These are phyloP conservation scores for Anthracocystis setariae DNA, from an alignment of 1,284 basidiomycete species.

Conservation along the genomic window DNA sequence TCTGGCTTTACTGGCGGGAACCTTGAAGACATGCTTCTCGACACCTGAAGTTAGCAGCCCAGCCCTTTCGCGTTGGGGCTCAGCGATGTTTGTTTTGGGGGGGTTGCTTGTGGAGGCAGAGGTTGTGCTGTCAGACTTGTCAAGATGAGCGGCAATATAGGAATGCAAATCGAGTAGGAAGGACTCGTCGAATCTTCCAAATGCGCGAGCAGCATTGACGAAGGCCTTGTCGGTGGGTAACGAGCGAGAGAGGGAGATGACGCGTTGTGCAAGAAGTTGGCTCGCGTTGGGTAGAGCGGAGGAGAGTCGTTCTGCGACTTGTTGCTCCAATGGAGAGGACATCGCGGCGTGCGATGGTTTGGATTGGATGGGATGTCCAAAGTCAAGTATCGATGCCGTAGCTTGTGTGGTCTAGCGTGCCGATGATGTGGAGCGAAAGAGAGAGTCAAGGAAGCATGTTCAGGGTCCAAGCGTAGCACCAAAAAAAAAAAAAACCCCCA, in stretches of 20 bases:
- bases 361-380: no score
- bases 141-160: slow-evolving; percentile 35
- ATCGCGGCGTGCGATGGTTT: slow-evolving; percentile 1
- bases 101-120: slow-evolving; percentile 33
- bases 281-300: slow-evolving; percentile 48
- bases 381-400: no score
- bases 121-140: slow-evolving; percentile 15
- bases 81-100: slow-evolving; percentile 15
- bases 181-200: slow-evolving; percentile 83
- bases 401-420: background rate
- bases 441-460: background rate
- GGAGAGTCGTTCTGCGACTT: slow-evolving; percentile 39
- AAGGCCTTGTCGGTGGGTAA: slow-evolving; percentile 50
- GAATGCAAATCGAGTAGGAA: slow-evolving; percentile 72
- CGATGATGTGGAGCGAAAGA: background rate
- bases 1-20: slow-evolving; percentile 75
- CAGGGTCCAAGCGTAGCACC: slow-evolving; percentile 5
- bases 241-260: slow-evolving; percentile 55
- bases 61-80: slow-evolving; percentile 27
- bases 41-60: slow-evolving; percentile 34
- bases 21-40: slow-evolving; percentile 64
- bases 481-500: no score
- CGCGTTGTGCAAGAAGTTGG: slow-evolving; percentile 52
- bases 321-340: slow-evolving; percentile 29
- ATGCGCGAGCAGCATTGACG: slow-evolving; percentile 77